phyloP scores from a whole-genome alignment of 495 filamentous ascomycete species.

The Sabuloglossum arenarium region DNA sequence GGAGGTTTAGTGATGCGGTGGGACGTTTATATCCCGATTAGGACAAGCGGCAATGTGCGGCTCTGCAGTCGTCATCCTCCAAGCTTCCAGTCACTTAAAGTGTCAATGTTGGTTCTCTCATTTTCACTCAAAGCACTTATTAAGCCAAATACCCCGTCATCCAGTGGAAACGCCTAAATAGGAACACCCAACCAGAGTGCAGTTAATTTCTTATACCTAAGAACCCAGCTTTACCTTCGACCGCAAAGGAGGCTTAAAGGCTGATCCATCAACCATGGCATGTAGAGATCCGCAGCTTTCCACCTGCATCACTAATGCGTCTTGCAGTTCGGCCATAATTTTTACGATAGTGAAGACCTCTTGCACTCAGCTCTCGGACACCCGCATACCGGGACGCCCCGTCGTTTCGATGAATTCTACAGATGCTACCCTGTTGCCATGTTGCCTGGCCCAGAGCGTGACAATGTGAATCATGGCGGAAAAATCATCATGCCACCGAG shows the following conservation, averaged over 20 bases:
- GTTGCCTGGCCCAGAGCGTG: constrained; percentile 80
- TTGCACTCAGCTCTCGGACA: constrained; percentile 9
- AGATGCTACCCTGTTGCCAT: constrained; percentile 87
- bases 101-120: neutral
- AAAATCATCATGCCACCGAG: constrained; percentile 94
- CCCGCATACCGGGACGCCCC: constrained; percentile 14
- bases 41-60: neutral
- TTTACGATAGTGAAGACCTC: constrained; percentile 19
- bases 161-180: too few relatives aligned
- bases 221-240: neutral
- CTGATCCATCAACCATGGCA: neutral
- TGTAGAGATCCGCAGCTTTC: neutral
- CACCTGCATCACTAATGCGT: neutral
- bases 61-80: neutral
- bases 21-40: neutral
- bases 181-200: neutral
- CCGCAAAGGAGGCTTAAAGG: neutral
- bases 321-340: constrained; percentile 7
- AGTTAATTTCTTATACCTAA: neutral
- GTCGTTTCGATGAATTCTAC: constrained; percentile 93
- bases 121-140: too few relatives aligned
- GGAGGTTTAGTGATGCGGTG: neutral
- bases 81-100: neutral
- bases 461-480: constrained; percentile 83
- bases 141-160: too few relatives aligned